Base-by-base conservation (phyloP, 768 basidiomycete species). In the Pleurotus pulmonarius region DNA sequence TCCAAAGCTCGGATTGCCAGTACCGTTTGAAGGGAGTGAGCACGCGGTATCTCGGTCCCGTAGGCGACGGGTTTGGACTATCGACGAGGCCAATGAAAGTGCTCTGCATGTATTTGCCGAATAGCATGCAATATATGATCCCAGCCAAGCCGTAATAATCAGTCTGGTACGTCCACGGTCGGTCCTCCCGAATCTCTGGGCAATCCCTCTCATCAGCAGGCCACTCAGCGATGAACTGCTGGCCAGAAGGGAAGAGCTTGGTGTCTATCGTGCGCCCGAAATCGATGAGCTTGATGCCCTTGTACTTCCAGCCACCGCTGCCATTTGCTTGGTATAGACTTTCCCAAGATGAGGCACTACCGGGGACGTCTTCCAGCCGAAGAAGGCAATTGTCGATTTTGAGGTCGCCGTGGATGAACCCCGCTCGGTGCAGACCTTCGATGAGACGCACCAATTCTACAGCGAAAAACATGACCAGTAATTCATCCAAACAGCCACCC, bases 371-470 rank as follows among this genome's bases (percentile, higher is more conserved):
- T 60, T 93, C 89, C 45, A 99, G 79, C 4, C 97, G 86, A 7
- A 98, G 76, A n/a, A 99, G 81, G 68, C 95, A 97, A 73, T 99
- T 99, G 73, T 99, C 97, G 69, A 98, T 97, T 77, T 99, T 99
- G 60, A 99, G 81, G 73, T 99, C 97, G 29, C 97, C 96, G 65
- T 99, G 97, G 62, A 99, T 91, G 74, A 98, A 92, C 9, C 93
- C 92, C 0, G 79, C 74, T 13, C 66, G 56, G 68, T 98, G 97
- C 68, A 98, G 82, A 15, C 80, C 86, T 65, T 95, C 94, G 43
- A 98, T 71, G 8, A 90, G 72, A 24, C 87, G 86, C 39, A 98
- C 71, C 5, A 98, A 82, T 69, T 98, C 97, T 64, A 96, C 80
- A 22, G 90, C 80, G 80, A 98, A 99, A 80, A 98, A 99, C 67